Conservation (phyloP, 75 land plant genomes). For the Cunninghamia lanceolata region DNA sequence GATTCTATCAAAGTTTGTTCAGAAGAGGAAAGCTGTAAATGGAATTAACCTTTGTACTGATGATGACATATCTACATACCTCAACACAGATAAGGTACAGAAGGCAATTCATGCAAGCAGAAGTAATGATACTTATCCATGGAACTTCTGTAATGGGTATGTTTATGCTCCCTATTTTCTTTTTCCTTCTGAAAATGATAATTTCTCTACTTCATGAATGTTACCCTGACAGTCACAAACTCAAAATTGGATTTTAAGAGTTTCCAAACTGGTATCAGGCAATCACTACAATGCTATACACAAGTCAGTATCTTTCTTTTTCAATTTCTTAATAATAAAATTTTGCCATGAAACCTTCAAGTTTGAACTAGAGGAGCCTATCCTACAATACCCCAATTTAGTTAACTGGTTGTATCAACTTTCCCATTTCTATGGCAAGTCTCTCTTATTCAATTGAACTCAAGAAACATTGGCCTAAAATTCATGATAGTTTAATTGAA, state of each 20-base stretch:
- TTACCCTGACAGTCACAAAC: no score
- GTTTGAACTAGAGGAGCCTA: no score
- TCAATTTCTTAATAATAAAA: no score
- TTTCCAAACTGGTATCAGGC: no score
- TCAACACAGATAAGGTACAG: not conserved
- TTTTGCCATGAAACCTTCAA: not conserved
- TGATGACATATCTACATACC: not conserved
- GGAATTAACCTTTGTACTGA: constrained; percentile 20
- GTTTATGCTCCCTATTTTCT: no score
- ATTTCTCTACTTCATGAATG: not conserved
- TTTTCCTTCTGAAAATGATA: no score
- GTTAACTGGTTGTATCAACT: no score
- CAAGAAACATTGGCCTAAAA: no score
- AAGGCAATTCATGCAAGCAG: not conserved
- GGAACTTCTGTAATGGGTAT: not conserved
- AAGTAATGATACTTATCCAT: not conserved
- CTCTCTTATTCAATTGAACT: no score
- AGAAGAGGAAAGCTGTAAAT: not conserved
- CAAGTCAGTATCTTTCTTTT: not conserved
- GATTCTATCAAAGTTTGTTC: not conserved
- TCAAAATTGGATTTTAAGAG: no score
- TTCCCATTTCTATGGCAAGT: not conserved
- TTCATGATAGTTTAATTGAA: no score
- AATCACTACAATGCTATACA: no score
- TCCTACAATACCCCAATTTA: not conserved